These are phyloP conservation scores for Solanum chiquidenum DNA, from an alignment of 257 asterid genomes.

Conservation along the genomic window DNA sequence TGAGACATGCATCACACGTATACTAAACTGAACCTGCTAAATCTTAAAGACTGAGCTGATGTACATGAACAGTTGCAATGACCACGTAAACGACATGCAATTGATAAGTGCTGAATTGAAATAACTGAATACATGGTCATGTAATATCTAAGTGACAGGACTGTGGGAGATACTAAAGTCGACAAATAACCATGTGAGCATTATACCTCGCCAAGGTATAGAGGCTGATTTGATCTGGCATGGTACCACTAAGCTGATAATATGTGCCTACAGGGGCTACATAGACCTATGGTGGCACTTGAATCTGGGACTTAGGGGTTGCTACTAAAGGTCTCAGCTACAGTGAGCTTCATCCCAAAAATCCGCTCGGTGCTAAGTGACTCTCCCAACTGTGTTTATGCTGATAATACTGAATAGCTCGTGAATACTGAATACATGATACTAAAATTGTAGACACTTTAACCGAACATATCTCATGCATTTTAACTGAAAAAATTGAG, in stretches of 20 bases:
- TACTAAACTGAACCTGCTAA: not conserved
- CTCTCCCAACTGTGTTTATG: not conserved
- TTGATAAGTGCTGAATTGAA: not conserved
- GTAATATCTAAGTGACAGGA: not conserved
- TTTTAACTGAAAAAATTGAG: not conserved
- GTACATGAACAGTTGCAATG: not conserved
- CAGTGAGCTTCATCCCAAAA: not conserved
- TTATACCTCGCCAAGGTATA: not conserved
- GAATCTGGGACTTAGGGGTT: not conserved
- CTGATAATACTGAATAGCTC: not conserved
- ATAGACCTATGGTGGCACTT: not conserved
- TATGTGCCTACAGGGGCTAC: not conserved
- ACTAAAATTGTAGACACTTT: not conserved
- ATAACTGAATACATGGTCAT: not conserved
- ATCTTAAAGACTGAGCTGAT: not conserved
- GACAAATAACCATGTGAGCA: not conserved
- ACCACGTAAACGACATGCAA: not conserved
- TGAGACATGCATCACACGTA: too few relatives aligned
- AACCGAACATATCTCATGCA: not conserved
- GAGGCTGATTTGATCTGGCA: not conserved
- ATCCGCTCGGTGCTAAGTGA: not conserved
- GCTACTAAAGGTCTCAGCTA: not conserved
- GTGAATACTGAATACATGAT: not conserved
- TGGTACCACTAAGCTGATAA: not conserved
- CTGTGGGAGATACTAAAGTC: not conserved